phyloP scores from a whole-genome alignment of 495 filamentous ascomycete genomes.

The Barbatosphaeria neglecta region DNA sequence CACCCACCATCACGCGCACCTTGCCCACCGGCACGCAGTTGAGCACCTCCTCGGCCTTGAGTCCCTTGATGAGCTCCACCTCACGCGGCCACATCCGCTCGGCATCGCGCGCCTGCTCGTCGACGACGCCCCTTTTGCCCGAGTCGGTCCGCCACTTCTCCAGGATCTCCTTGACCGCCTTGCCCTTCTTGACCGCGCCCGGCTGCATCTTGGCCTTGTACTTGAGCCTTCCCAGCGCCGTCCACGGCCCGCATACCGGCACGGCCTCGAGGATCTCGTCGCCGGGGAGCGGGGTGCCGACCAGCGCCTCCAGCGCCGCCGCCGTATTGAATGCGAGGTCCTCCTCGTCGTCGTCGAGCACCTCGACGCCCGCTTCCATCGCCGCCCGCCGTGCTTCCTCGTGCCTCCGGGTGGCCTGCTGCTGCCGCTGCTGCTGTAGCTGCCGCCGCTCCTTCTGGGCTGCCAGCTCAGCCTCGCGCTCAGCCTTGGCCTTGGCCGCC shows the following conservation, averaged over 20 bases:
- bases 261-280: conserved; percentile 85
- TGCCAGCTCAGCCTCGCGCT: conserved; percentile 47
- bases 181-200: conserved; percentile 82
- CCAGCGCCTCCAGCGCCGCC: conserved; percentile 57
- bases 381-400: conserved; percentile 52
- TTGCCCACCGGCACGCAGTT: conserved; percentile 77
- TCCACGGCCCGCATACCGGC: conserved; percentile 87
- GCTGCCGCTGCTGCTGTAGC: conserved; percentile 65
- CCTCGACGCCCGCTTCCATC: conserved; percentile 34
- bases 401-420: conserved; percentile 47
- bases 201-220: conserved; percentile 92
- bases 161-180: conserved; percentile 82
- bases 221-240: conserved; percentile 63
- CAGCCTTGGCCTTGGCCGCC: conserved; percentile 37
- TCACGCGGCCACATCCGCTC: conserved; percentile 77
- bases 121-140: conserved; percentile 45
- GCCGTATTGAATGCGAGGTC: conserved; percentile 41
- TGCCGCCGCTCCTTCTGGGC: conserved; percentile 58
- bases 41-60: conserved; percentile 72
- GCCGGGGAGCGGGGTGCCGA: conserved; percentile 64
- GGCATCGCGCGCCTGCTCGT: conserved; percentile 44
- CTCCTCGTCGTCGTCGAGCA: conserved; percentile 34
- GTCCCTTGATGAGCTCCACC: conserved; percentile 64
- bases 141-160: conserved; percentile 57
- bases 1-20: conserved; percentile 64